Evolutionary conservation across 2,329 filamentous ascomycete species (phyloP).

Genomic region (Paecilomyces sp.): DNA sequence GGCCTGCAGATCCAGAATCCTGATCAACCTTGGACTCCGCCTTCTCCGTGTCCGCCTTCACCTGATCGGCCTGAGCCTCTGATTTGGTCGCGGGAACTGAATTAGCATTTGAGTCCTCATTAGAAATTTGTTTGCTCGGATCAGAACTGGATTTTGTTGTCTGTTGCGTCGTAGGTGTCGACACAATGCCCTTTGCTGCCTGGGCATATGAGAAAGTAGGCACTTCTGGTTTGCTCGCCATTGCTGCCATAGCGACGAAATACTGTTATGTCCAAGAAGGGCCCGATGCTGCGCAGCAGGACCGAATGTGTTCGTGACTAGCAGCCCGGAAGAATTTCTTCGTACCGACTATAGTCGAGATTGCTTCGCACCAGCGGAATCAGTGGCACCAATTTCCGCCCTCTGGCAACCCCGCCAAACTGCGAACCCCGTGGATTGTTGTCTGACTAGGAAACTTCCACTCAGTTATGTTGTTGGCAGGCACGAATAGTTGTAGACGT

Average conservation of each 20-base stretch:
- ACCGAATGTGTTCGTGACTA: conserved; percentile 12
- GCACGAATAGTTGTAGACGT: not conserved
- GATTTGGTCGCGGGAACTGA: conserved; percentile 18
- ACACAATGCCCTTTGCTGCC: conserved; percentile 74
- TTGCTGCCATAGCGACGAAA: conserved; percentile 34
- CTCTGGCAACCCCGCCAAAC: conserved; percentile 22
- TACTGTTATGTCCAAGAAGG: not conserved
- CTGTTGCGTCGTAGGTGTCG: conserved; percentile 38
- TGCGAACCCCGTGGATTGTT: conserved; percentile 15
- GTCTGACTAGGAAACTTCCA: conserved; percentile 3
- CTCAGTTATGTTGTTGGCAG: conserved; percentile 2
- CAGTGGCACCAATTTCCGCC: conserved; percentile 17
- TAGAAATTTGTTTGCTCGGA: conserved; percentile 19
- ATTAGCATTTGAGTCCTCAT: conserved; percentile 23
- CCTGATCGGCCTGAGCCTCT: conserved; percentile 35
- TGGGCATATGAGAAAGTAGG: conserved; percentile 87
- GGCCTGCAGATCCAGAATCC: conserved; percentile 25
- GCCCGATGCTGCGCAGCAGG: not conserved
- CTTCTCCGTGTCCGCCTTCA: conserved; percentile 40
- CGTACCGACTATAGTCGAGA: conserved; percentile 15
- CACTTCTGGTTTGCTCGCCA: conserved; percentile 33
- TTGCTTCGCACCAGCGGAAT: conserved; percentile 18
- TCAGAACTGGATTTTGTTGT: conserved; percentile 35
- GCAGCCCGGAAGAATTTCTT: conserved; percentile 14
- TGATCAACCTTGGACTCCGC: conserved; percentile 21